Conservation (phyloP, 805 yeast genomes). For the Kuraishia cidri region DNA sequence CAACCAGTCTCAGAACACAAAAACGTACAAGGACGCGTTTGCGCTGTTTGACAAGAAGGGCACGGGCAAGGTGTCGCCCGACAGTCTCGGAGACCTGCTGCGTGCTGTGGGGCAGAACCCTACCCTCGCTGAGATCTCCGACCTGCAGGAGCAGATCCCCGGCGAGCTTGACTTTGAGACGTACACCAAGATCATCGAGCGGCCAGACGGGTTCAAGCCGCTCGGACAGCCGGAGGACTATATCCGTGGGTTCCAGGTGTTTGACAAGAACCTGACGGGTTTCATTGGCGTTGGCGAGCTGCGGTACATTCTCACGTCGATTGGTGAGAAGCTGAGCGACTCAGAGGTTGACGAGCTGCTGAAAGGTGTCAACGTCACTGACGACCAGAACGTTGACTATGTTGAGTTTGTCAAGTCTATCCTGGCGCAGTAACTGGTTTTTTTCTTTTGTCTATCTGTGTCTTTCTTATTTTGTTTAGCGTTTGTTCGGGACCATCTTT, state of each 20-base stretch:
- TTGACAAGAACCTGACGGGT: slow-evolving; percentile 93
- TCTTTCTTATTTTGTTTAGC: background rate
- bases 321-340: slow-evolving; percentile 90
- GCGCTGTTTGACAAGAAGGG: slow-evolving; percentile 96
- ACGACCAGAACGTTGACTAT: slow-evolving; percentile 93
- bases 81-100: slow-evolving; percentile 83
- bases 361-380: slow-evolving; percentile 89
- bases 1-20: slow-evolving; percentile 10
- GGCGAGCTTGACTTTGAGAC: slow-evolving; percentile 64
- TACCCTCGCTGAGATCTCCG: slow-evolving; percentile 77
- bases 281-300: slow-evolving; percentile 96
- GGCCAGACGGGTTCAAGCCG: slow-evolving; percentile 84
- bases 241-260: slow-evolving; percentile 93
- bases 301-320: slow-evolving; percentile 87
- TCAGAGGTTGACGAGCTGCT: slow-evolving; percentile 92
- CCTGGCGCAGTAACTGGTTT: slow-evolving; percentile 61
- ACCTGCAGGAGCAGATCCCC: slow-evolving; percentile 30
- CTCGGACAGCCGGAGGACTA: slow-evolving; percentile 90
- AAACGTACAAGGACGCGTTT: slow-evolving; percentile 81
- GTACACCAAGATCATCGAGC: slow-evolving; percentile 65
- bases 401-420: slow-evolving; percentile 91
- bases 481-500: too few species aligned
- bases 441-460: background rate
- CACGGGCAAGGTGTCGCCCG: slow-evolving; percentile 79
- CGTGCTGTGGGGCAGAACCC: slow-evolving; percentile 99